These are phyloP conservation scores for Petunia axillaris DNA, from an alignment of 257 asterid genomes.

Conservation along the genomic window DNA sequence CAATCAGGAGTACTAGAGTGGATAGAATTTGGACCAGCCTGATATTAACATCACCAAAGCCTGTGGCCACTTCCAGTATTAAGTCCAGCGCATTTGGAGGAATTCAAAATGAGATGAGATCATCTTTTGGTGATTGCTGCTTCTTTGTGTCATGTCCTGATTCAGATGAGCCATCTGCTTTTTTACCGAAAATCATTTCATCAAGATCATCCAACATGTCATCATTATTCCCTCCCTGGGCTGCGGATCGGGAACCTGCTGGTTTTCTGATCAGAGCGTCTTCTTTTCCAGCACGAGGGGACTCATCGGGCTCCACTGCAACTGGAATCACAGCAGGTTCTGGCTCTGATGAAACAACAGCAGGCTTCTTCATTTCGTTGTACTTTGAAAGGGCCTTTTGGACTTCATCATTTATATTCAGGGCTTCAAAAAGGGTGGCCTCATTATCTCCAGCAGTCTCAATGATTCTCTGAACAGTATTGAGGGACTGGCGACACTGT, in stretches of 20 bases:
- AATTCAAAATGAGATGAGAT: conserved; percentile 70
- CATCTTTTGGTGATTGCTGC: conserved; percentile 71
- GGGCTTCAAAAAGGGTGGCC: conserved; percentile 93
- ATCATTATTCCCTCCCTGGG: conserved; percentile 61
- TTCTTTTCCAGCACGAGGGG: conserved; percentile 67
- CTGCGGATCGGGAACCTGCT: conserved; percentile 43
- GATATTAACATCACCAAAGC: conserved; percentile 35
- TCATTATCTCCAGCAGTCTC: conserved; percentile 89
- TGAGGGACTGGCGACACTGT: conserved; percentile 82
- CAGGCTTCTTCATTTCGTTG: conserved; percentile 73
- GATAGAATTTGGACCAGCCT: neutral
- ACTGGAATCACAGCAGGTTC: conserved; percentile 97
- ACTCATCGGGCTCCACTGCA: conserved; percentile 83
- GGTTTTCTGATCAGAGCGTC: conserved; percentile 66
- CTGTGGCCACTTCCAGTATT: conserved; percentile 15
- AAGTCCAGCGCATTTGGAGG: neutral
- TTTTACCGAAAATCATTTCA: conserved; percentile 97
- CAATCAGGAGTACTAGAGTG: neutral
- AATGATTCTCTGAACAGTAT: conserved; percentile 77
- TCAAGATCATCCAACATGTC: conserved; percentile 97
- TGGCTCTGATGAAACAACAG: conserved; percentile 56
- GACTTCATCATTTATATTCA: conserved; percentile 87
- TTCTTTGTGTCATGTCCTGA: conserved; percentile 59
- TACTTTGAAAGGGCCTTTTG: conserved; percentile 80
- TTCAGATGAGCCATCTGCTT: conserved; percentile 63